These are phyloP conservation scores for Arthrobotrys conoides DNA, from an alignment of 2,329 filamentous ascomycete genomes.

Conservation along the genomic window DNA sequence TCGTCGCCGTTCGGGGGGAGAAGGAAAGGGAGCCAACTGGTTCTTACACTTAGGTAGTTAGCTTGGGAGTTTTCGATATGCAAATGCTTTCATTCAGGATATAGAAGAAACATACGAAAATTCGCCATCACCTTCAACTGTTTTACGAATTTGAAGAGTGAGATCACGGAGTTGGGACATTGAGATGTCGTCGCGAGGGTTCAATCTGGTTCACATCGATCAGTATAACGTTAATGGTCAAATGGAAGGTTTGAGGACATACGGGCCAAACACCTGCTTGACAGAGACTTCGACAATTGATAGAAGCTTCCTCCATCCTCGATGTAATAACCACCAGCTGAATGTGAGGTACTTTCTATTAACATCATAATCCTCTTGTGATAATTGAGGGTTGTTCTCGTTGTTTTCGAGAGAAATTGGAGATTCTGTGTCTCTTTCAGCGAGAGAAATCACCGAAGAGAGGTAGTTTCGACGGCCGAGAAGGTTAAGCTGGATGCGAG, in stretches of 20 bases:
- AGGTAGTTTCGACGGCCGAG: conserved; percentile 95
- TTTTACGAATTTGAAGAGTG: conserved; percentile 84
- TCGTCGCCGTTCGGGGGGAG: conserved; percentile 85
- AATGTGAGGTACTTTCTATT: conserved; percentile 96
- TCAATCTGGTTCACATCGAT: conserved; percentile 70
- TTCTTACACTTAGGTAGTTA: conserved; percentile 66
- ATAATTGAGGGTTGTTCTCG: conserved; percentile 79
- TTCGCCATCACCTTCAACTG: conserved; percentile 77
- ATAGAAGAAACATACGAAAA: conserved; percentile 54
- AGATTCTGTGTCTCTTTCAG: conserved; percentile 73
- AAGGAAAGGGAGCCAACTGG: conserved; percentile 85
- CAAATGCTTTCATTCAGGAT: conserved; percentile 63
- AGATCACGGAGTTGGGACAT: conserved; percentile 84
- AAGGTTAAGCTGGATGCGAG: conserved; percentile 95
- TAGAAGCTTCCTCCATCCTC: conserved; percentile 87
- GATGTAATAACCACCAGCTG: conserved; percentile 97
- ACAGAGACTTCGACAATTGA: conserved; percentile 87
- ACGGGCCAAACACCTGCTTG: conserved; percentile 85
- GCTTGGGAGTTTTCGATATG: conserved; percentile 14
- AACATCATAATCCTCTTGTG: conserved; percentile 91
- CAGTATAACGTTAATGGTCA: not conserved
- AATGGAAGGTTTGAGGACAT: conserved; percentile 16
- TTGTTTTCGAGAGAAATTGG: conserved; percentile 92
- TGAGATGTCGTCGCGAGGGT: conserved; percentile 88
- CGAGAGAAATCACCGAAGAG: conserved; percentile 92